Base-by-base conservation (phyloP, 805 yeast species). In the Barnettozyma sucrosica region DNA sequence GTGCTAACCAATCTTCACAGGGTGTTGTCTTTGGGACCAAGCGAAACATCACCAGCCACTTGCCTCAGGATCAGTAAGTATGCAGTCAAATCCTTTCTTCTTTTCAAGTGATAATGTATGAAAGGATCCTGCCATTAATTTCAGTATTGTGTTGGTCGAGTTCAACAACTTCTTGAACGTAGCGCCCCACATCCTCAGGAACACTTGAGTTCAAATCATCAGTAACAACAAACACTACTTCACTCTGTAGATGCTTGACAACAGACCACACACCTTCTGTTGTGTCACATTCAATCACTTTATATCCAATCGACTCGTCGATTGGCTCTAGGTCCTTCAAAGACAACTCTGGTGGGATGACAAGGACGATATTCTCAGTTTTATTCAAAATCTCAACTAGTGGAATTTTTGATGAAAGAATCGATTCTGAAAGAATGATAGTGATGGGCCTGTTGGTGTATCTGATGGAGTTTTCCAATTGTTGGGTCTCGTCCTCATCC, bases 1-100 rank as follows among this genome's bases (percentile, higher is more conserved):
- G 84, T 25, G 77, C 81, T 3, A 74, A 74, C 36, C 83, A 78
- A 49, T 64, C 68, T 3, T 68, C 76, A 0, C 83, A 80, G 56
- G 70, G 71, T 20, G 69, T 80, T 11, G 79, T 76, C 1, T 75
- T 79, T 55, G 83, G 84, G 3, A 72, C 70, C 30, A 64, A 72
- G 47, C 66, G 82, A 48, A 71, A 77, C 55, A 71, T 80, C 33
- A 64, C 61, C 13, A 48, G 51, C n/a, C 32, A 39, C n/a, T n/a
- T 26, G 30, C 32, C 42, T 14, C 26, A 20, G 6, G 26, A 37
- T 16, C 20, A 34, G 14, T 23, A 14, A 37, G 13, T 16, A 21
- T 23, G 8, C 3, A 7, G 41, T 28, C 18, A n/a, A 11, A 5
- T 23, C 26, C 6, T n/a, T n/a, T 21, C 23, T 18, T 23, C 26